Percentiles rank a stretch among this genome's conserved stretches.
Conservation (phyloP, 2,329 filamentous ascomycete species). For the Ophiostoma sp. region DNA sequence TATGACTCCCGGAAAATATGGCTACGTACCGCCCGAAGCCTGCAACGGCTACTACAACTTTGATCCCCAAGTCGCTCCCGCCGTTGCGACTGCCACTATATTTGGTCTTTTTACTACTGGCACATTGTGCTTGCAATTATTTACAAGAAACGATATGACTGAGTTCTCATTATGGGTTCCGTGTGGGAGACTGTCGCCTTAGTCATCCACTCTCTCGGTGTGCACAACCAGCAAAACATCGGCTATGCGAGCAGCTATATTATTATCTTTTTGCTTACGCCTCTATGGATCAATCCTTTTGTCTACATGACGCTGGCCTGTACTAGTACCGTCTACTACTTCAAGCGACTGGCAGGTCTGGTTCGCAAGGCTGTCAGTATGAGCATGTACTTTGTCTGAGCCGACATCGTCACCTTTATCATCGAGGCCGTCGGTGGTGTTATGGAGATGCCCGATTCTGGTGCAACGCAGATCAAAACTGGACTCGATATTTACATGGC, state of each 20-base stretch:
- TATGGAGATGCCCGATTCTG: not conserved
- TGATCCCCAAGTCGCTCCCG: slow-evolving; percentile 30
- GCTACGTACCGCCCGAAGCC: slow-evolving; percentile 30
- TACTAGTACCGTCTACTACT: slow-evolving; percentile 38
- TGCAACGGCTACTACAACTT: slow-evolving; percentile 34
- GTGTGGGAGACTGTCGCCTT: slow-evolving; percentile 40
- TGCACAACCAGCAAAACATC: slow-evolving; percentile 37
- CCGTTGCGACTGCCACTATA: slow-evolving; percentile 30
- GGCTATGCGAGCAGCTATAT: slow-evolving; percentile 33
- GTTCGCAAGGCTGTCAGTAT: slow-evolving; percentile 34
- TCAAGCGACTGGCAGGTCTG: slow-evolving; percentile 33
- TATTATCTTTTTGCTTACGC: slow-evolving; percentile 40
- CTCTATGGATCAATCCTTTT: slow-evolving; percentile 44
- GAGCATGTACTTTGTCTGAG: slow-evolving; percentile 44
- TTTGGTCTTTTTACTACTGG: slow-evolving; percentile 29
- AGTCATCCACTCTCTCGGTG: slow-evolving; percentile 35
- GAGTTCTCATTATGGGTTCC: slow-evolving; percentile 38
- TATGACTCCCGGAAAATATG: slow-evolving; percentile 27
- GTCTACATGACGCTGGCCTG: slow-evolving; percentile 43
- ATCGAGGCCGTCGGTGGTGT: not conserved
- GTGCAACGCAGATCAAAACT: not conserved
- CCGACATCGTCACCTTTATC: slow-evolving; percentile 43
- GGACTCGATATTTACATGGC: not conserved
- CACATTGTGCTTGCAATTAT: slow-evolving; percentile 25
- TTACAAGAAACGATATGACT: not conserved